These are phyloP conservation scores for Panicum virgatum DNA, from an alignment of 202 grass and related monocot genomes.

Conservation along the genomic window DNA sequence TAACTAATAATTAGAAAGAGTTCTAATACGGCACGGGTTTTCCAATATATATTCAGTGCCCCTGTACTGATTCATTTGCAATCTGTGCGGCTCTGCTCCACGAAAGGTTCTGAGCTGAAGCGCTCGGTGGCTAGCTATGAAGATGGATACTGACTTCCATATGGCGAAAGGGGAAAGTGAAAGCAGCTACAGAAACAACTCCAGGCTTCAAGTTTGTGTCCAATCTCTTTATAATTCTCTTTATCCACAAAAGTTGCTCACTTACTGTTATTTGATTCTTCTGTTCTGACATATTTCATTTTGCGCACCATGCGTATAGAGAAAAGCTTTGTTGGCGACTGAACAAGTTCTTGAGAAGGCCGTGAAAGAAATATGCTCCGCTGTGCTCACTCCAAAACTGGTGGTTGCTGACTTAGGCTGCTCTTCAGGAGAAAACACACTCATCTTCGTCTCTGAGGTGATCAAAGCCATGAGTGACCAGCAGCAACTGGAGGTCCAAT, in stretches of 20 bases:
- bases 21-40: no score
- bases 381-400: slow-evolving; percentile 33
- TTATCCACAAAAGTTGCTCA: not conserved
- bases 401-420: slow-evolving; percentile 33
- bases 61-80: no score
- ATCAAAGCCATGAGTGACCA: not conserved
- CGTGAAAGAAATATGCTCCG: slow-evolving; percentile 9
- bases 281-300: not conserved
- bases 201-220: slow-evolving; percentile 4
- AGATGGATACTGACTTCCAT: not conserved
- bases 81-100: not conserved
- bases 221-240: not conserved
- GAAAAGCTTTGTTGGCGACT: slow-evolving; percentile 28
- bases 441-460: not conserved
- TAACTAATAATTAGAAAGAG: no score
- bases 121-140: not conserved
- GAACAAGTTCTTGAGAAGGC: not conserved
- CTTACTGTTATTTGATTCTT: not conserved
- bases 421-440: slow-evolving; percentile 32
- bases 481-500: slow-evolving; percentile 1
- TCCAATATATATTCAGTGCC: no score
- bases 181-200: slow-evolving; percentile 9
- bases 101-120: not conserved
- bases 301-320: not conserved
- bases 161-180: not conserved